Evolutionary conservation across 441 rosid species (phyloP).

Genomic region (Theobroma grandiflorum): DNA sequence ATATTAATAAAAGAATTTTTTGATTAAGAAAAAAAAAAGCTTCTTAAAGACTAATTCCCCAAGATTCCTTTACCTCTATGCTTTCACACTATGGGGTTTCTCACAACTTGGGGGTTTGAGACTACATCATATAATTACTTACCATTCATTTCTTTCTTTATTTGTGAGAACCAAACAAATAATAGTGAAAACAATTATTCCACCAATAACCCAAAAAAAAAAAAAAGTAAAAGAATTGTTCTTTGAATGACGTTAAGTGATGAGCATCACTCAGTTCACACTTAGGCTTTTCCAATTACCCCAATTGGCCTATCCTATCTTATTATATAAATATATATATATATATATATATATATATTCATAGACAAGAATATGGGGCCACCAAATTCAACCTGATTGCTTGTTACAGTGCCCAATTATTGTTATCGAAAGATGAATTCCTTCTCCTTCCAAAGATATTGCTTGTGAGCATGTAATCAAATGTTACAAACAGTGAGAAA

Average conservation of each 20-base stretch:
- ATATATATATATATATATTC: not conserved
- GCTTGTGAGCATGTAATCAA: not conserved
- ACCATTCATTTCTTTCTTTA: too few relatives aligned
- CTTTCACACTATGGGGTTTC: not conserved
- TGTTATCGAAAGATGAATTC: not conserved
- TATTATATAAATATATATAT: not conserved
- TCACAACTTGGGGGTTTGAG: constrained; percentile 22
- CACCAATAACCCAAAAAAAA: not conserved
- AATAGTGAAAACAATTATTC: not conserved
- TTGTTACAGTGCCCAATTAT: not conserved
- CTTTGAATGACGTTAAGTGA: not conserved
- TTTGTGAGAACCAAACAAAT: not conserved
- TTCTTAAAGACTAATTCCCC: too few relatives aligned
- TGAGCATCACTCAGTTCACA: not conserved
- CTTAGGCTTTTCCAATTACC: not conserved
- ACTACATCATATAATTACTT: not conserved
- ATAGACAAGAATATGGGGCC: not conserved
- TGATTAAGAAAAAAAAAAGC: too few relatives aligned
- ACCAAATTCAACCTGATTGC: not conserved
- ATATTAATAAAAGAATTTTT: too few relatives aligned
- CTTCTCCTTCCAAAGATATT: not conserved
- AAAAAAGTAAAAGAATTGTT: not conserved
- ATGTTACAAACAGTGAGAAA: not conserved
- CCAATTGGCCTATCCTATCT: not conserved
- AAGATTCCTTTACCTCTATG: constrained; percentile 14